These are phyloP conservation scores for Yarrowia bubula DNA, from an alignment of 805 yeast species.

Conservation along the genomic window DNA sequence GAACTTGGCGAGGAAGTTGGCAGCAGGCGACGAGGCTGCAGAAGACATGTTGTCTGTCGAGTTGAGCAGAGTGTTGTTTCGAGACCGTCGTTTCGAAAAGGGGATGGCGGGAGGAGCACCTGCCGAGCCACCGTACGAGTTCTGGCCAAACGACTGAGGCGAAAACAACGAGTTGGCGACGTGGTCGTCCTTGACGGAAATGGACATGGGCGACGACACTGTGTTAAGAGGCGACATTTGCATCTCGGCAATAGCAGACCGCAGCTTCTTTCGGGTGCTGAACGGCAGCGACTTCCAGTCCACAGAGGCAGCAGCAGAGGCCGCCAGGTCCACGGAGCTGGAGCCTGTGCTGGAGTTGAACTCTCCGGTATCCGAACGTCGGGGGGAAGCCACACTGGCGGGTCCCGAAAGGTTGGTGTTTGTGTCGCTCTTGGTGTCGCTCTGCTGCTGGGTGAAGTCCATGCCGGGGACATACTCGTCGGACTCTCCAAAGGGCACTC, in stretches of 20 bases:
- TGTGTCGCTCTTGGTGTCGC: conserved; percentile 4
- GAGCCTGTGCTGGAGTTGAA: conserved; percentile 10
- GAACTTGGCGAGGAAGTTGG: conserved; percentile 24
- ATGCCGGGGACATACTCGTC: conserved; percentile 25
- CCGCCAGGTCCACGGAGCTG: conserved; percentile 7
- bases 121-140: conserved; percentile 11
- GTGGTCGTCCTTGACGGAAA: conserved; percentile 2
- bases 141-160: conserved; percentile 21
- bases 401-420: background rate
- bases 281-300: conserved; percentile 20
- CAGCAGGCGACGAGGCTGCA: conserved; percentile 15
- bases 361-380: conserved; percentile 14
- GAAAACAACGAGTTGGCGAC: conserved; percentile 13
- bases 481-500: conserved; percentile 22
- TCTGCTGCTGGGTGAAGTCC: conserved; percentile 25
- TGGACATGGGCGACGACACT: conserved; percentile 19
- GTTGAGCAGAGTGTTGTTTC: conserved; percentile 16
- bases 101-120: conserved; percentile 18
- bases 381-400: background rate
- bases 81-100: conserved; percentile 23
- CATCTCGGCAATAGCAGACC: conserved; percentile 19
- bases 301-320: conserved; percentile 7
- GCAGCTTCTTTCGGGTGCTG: conserved; percentile 14
- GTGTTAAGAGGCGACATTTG: conserved; percentile 22
- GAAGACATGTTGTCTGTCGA: background rate